These are phyloP conservation scores for Russula olivacea DNA, from an alignment of 768 basidiomycete species.

Conservation along the genomic window DNA sequence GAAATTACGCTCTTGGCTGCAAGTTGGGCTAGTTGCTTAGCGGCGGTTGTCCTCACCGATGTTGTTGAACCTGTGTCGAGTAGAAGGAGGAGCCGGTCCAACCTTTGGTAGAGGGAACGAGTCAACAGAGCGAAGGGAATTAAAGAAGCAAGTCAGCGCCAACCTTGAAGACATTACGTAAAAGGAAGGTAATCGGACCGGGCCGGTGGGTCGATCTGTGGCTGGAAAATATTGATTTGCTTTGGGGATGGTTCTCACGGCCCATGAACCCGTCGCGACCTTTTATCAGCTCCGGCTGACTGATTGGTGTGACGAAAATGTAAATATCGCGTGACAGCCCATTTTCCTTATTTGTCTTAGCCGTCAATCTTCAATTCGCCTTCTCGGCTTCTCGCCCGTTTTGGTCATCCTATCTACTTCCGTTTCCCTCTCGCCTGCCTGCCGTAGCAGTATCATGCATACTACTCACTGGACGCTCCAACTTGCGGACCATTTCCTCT, in stretches of 20 bases:
- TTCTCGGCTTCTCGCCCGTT: conserved; percentile 11
- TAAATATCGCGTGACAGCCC: conserved; percentile 23
- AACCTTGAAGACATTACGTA: conserved; percentile 74
- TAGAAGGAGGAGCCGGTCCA: conserved; percentile 94
- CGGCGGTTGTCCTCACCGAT: conserved; percentile 90
- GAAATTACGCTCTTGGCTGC: conserved; percentile 80
- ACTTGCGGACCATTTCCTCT: conserved; percentile 11
- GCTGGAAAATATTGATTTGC: conserved; percentile 37
- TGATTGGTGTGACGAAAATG: conserved; percentile 25
- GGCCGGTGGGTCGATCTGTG: conserved; percentile 44
- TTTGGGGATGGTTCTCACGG: conserved; percentile 39
- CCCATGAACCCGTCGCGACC: conserved; percentile 27
- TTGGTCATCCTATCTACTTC: conserved; percentile 14
- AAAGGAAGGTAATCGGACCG: conserved; percentile 46
- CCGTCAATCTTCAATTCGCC: conserved; percentile 20
- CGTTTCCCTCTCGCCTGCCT: neutral
- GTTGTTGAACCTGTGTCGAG: conserved; percentile 92
- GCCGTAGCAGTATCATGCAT: neutral
- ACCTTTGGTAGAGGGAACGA: conserved; percentile 40
- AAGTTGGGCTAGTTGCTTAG: conserved; percentile 90
- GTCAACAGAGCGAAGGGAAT: conserved; percentile 14
- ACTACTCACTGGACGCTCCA: conserved; percentile 16
- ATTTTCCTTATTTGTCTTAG: conserved; percentile 25
- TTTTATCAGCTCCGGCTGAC: conserved; percentile 26
- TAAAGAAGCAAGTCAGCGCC: conserved; percentile 23